A percentile compares a stretch with the other conserved stretches of the same genome.
Evolutionary conservation across 176 grass and related monocot species (phyloP).

Genomic region (Carex pumila): DNA sequence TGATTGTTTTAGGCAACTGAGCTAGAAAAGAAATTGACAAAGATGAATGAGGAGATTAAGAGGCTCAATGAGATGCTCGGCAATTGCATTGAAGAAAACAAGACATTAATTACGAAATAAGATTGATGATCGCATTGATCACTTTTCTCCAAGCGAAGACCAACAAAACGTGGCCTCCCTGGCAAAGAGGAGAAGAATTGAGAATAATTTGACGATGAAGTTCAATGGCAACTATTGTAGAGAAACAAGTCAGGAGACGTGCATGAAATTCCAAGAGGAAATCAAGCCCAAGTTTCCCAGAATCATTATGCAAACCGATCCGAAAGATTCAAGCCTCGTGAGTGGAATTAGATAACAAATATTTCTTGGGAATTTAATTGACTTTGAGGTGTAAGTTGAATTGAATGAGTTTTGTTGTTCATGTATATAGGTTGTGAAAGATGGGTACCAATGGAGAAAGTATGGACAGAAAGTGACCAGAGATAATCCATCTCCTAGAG

Average conservation of each 20-base stretch:
- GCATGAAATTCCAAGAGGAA: constrained; percentile 30
- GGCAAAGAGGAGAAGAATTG: constrained; percentile 36
- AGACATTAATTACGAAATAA: background rate
- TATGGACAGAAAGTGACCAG: constrained; percentile 94
- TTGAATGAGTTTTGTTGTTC: background rate
- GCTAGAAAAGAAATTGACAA: constrained; percentile 43
- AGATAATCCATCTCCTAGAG: constrained; percentile 82
- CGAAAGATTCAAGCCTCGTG: constrained; percentile 49
- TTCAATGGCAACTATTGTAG: background rate
- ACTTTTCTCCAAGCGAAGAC: background rate
- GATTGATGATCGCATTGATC: background rate
- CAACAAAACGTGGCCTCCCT: background rate
- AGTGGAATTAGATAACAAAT: constrained; percentile 8
- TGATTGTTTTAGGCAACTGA: constrained; percentile 10
- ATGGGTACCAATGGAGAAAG: constrained; percentile 91
- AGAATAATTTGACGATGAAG: constrained; percentile 20
- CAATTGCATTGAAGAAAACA: constrained; percentile 16
- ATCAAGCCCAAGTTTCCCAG: constrained; percentile 25
- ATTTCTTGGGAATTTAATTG: background rate
- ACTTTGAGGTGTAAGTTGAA: background rate
- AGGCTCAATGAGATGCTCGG: constrained; percentile 42
- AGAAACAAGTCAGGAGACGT: constrained; percentile 21
- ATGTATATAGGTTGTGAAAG: constrained; percentile 51
- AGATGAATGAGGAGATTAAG: constrained; percentile 68
- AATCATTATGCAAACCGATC: constrained; percentile 45